phyloP scores from a whole-genome alignment of 2,329 filamentous ascomycete species.

The Elsinoe australis region DNA sequence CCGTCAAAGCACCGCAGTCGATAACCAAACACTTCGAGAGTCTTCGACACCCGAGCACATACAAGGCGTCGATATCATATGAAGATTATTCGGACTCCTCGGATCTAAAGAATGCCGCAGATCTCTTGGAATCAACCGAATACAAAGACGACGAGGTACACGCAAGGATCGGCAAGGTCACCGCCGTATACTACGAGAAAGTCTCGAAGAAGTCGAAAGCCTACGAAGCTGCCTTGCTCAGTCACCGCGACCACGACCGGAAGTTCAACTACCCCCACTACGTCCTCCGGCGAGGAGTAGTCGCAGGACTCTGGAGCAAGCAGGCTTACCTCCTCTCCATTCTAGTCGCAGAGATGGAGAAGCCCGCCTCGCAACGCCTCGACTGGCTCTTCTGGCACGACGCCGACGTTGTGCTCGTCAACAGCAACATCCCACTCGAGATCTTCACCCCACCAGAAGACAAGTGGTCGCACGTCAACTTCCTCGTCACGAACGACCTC shows the following conservation, averaged over 20 bases:
- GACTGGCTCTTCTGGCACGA: constrained; percentile 23
- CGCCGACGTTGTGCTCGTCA: constrained; percentile 27
- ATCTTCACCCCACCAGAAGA: constrained; percentile 29
- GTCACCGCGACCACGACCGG: constrained; percentile 6
- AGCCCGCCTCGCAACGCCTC: neutral
- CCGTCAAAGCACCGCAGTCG: neutral
- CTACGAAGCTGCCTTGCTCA: constrained; percentile 7
- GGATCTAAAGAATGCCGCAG: too few relatives aligned
- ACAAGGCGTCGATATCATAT: too few relatives aligned
- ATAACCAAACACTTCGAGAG: too few relatives aligned
- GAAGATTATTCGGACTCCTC: too few relatives aligned
- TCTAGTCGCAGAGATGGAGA: constrained; percentile 6
- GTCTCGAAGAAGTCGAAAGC: neutral
- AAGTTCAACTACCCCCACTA: neutral
- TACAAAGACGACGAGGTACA: neutral
- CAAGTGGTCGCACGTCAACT: constrained; percentile 24
- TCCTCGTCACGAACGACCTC: constrained; percentile 26
- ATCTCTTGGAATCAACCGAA: neutral
- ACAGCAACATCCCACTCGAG: constrained; percentile 27
- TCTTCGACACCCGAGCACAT: neutral
- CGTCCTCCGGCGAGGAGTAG: neutral
- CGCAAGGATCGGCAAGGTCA: constrained; percentile 12
- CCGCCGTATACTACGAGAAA: constrained; percentile 9
- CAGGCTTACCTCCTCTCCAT: constrained; percentile 6
- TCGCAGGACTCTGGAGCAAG: neutral